phyloP scores from a whole-genome alignment of 257 asterid genomes.

The Solanum pinnatisectum region DNA sequence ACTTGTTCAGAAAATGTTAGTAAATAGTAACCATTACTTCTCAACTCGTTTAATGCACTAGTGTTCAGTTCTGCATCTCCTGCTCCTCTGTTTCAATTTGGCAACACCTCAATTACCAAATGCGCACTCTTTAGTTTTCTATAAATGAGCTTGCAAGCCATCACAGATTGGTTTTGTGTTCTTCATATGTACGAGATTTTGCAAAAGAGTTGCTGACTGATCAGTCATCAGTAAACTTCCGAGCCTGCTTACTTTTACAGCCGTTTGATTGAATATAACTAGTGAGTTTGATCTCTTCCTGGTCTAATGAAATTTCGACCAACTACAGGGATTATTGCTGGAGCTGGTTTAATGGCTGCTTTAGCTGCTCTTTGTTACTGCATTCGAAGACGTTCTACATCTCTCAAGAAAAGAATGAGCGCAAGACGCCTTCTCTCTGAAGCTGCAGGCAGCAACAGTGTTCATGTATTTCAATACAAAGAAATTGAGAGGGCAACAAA shows the following conservation, averaged over 20 bases:
- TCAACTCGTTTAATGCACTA: neutral
- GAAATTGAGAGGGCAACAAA: constrained; percentile 78
- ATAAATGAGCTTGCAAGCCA: neutral
- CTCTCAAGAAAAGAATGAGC: constrained; percentile 30
- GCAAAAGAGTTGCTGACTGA: neutral
- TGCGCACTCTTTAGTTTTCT: neutral
- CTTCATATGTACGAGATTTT: neutral
- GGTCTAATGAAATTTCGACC: neutral
- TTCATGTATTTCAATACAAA: constrained; percentile 54
- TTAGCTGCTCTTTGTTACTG: constrained; percentile 29
- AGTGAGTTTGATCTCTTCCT: neutral
- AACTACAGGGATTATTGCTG: constrained; percentile 50
- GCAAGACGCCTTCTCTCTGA: constrained; percentile 55
- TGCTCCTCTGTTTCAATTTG: neutral
- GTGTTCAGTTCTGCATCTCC: neutral
- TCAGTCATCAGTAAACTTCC: neutral
- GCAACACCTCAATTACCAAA: neutral
- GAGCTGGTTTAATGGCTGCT: constrained; percentile 40
- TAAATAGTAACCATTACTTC: neutral
- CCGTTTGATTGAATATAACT: neutral
- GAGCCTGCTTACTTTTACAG: neutral
- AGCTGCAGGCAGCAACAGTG: constrained; percentile 59
- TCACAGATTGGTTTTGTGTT: neutral
- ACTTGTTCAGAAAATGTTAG: neutral
- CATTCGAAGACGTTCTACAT: constrained; percentile 33